phyloP scores from a whole-genome alignment of 176 grass and related monocot species.

The sorghum (Sorghum bicolor) region DNA sequence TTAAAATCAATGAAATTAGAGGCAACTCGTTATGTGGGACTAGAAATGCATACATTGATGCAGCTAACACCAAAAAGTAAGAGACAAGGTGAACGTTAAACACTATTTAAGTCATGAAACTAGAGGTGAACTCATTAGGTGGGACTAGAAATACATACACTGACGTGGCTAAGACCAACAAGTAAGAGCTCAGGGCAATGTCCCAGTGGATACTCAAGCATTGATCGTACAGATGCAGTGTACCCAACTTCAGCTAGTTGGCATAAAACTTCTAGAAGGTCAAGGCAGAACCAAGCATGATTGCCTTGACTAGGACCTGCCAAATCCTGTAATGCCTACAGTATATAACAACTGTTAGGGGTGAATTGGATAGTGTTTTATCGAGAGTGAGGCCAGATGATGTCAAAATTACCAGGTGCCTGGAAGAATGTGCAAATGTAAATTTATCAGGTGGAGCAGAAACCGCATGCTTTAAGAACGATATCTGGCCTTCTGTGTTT shows the following conservation, averaged over 20 bases:
- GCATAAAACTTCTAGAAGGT: conserved; percentile 73
- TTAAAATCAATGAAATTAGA: conserved; percentile 24
- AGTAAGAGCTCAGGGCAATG: conserved; percentile 64
- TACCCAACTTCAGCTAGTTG: conserved; percentile 79
- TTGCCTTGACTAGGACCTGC: conserved; percentile 60
- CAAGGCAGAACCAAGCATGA: conserved; percentile 81
- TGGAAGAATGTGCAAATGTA: conserved; percentile 68
- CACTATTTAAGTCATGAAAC: conserved; percentile 24
- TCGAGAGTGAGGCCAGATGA: neutral
- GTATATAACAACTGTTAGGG: conserved; percentile 31
- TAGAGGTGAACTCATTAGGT: conserved; percentile 13
- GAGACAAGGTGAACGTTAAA: conserved; percentile 19
- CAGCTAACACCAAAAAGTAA: conserved; percentile 61
- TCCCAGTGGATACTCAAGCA: conserved; percentile 58
- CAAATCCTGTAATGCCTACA: conserved; percentile 55
- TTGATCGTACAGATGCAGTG: conserved; percentile 37
- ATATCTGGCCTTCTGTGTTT: conserved; percentile 78
- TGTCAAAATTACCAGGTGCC: conserved; percentile 40
- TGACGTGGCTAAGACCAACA: conserved; percentile 60
- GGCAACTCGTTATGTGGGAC: neutral
- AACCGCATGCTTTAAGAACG: conserved; percentile 69
- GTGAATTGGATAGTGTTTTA: neutral
- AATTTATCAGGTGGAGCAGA: conserved; percentile 54
- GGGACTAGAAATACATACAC: conserved; percentile 32
- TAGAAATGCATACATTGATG: conserved; percentile 41